A percentile compares a stretch with the other conserved stretches of the same genome.
phyloP scores from a whole-genome alignment of 2,329 filamentous ascomycete species.

The Calonectria montana region DNA sequence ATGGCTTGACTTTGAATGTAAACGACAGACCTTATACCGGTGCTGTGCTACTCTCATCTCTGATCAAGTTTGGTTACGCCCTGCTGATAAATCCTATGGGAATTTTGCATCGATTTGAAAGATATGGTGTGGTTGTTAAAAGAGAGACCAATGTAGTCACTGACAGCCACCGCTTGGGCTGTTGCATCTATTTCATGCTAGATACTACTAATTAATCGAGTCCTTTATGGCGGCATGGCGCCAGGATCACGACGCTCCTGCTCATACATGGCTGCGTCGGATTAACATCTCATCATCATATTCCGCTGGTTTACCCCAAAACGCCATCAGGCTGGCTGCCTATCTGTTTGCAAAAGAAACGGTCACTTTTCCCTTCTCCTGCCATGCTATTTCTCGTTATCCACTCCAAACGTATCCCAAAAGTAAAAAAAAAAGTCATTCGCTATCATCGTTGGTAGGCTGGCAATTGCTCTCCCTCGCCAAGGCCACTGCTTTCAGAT shows the following conservation, averaged over 20 bases:
- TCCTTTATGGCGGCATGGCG: not conserved
- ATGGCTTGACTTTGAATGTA: not conserved
- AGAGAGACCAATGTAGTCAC: not conserved
- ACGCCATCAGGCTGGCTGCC: slow-evolving; percentile 26
- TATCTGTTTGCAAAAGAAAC: slow-evolving; percentile 19
- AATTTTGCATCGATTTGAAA: too few species aligned
- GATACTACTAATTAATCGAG: not conserved
- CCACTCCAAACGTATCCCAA: slow-evolving; percentile 22
- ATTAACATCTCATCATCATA: slow-evolving; percentile 30
- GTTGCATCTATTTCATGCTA: slow-evolving; percentile 6
- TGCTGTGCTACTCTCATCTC: too few species aligned
- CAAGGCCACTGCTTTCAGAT: slow-evolving; percentile 29
- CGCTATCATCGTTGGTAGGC: slow-evolving; percentile 52
- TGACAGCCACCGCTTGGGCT: not conserved
- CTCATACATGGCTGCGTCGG: not conserved
- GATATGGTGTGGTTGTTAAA: too few species aligned
- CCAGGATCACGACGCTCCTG: not conserved
- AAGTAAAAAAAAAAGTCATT: not conserved
- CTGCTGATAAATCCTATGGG: too few species aligned
- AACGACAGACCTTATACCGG: too few species aligned
- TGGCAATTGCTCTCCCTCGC: slow-evolving; percentile 50
- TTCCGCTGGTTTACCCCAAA: slow-evolving; percentile 26
- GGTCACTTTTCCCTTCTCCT: slow-evolving; percentile 24
- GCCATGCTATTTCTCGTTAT: slow-evolving; percentile 16
- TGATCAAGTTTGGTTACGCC: too few species aligned